Conservation (phyloP, 495 filamentous ascomycete genomes). For the Thermochaetoides thermophila region DNA sequence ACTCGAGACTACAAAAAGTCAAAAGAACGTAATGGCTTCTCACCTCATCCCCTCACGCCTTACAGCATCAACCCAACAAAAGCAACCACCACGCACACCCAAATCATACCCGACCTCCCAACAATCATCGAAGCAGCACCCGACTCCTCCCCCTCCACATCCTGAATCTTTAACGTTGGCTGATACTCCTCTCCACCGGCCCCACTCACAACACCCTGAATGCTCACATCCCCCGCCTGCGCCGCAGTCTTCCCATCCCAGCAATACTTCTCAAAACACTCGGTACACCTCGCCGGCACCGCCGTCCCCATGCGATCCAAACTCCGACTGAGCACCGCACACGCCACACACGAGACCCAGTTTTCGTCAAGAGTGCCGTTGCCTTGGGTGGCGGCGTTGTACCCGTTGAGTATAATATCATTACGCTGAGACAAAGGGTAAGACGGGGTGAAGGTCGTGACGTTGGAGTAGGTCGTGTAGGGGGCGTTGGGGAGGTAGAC, state of each 20-base stretch:
- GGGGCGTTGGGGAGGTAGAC: slow-evolving; percentile 87
- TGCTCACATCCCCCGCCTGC: slow-evolving; percentile 1
- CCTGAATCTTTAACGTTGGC: slow-evolving; percentile 18
- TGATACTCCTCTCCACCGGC: slow-evolving; percentile 15
- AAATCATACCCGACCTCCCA: not conserved
- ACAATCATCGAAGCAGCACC: slow-evolving; percentile 1
- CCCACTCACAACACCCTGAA: not conserved
- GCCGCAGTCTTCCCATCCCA: slow-evolving; percentile 64
- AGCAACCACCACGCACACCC: slow-evolving; percentile 1
- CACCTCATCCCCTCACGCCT: no score
- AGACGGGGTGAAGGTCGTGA: slow-evolving; percentile 50
- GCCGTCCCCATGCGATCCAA: slow-evolving; percentile 48
- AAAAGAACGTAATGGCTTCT: not conserved
- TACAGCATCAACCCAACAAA: slow-evolving; percentile 1
- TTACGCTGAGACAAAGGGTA: slow-evolving; percentile 54
- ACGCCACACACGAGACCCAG: slow-evolving; percentile 74
- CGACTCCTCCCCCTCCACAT: slow-evolving; percentile 1
- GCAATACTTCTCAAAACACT: slow-evolving; percentile 73
- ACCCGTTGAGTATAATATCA: slow-evolving; percentile 69
- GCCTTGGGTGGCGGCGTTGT: slow-evolving; percentile 63
- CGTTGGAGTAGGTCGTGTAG: slow-evolving; percentile 57
- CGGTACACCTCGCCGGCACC: slow-evolving; percentile 50
- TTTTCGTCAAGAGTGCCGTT: slow-evolving; percentile 57
- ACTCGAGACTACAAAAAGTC: not conserved
- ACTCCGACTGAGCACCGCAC: slow-evolving; percentile 69